phyloP scores from a whole-genome alignment of 2,329 filamentous ascomycete species.

The Fusarium cicatricum region DNA sequence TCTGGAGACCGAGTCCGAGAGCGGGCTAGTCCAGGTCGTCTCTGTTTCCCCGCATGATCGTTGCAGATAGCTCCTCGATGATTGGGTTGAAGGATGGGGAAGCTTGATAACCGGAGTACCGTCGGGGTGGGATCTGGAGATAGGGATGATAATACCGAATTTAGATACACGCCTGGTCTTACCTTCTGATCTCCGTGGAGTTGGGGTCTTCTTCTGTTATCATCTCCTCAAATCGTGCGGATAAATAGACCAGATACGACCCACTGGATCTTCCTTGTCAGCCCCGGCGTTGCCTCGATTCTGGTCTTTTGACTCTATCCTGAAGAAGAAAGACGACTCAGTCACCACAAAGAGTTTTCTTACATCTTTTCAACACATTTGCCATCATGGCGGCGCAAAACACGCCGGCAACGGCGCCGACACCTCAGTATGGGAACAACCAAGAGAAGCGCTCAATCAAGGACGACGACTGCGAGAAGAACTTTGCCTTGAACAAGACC shows the following conservation, averaged over 20 bases:
- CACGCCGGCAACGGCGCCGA: neutral
- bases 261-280: no score
- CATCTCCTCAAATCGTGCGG: neutral
- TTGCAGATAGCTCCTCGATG: neutral
- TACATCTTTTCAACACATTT: neutral
- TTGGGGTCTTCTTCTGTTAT: neutral
- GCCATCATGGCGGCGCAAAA: conserved; percentile 9
- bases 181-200: neutral
- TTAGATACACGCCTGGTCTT: neutral
- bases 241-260: conserved; percentile 3
- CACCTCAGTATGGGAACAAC: neutral
- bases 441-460: neutral
- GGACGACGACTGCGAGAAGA: conserved; percentile 17
- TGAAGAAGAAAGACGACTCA: neutral
- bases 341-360: neutral
- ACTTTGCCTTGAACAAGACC: conserved; percentile 24
- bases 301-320: no score
- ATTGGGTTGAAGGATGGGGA: conserved; percentile 7
- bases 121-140: conserved; percentile 4
- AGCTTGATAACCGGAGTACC: neutral
- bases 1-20: conserved; percentile 18
- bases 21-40: neutral
- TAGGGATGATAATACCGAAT: neutral
- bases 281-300: no score
- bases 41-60: conserved; percentile 6